Conservation (phyloP, 176 grass and related monocot species). For the Musa itinerans region DNA sequence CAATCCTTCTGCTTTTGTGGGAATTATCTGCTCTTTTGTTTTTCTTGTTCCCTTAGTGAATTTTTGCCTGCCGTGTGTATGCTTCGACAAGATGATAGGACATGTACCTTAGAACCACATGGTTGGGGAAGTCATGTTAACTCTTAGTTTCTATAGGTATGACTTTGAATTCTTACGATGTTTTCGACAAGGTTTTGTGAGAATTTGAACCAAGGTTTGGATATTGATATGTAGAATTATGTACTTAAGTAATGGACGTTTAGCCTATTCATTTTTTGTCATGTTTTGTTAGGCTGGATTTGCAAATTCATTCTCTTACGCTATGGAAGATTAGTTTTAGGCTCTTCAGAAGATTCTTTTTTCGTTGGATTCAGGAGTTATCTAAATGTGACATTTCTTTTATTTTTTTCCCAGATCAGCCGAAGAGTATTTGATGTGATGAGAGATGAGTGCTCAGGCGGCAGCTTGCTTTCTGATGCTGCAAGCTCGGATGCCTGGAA, state of each 20-base stretch:
- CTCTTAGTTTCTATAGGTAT: neutral
- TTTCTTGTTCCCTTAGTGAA: neutral
- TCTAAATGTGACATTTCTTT: neutral
- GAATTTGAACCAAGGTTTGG: neutral
- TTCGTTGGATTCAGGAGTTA: neutral
- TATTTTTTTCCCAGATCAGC: conserved; percentile 57
- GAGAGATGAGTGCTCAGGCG: conserved; percentile 39
- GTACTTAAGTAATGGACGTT: neutral
- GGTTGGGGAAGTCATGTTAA: no score
- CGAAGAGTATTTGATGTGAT: conserved; percentile 79
- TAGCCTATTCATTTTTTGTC: neutral
- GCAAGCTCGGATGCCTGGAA: conserved; percentile 23
- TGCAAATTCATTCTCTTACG: neutral
- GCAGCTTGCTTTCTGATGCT: neutral
- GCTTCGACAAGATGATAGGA: neutral
- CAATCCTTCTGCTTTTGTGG: no score
- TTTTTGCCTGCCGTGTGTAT: neutral
- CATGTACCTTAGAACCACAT: neutral
- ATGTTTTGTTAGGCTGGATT: neutral
- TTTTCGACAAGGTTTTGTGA: neutral
- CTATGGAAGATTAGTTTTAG: neutral
- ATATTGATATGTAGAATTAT: neutral
- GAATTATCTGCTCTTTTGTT: neutral
- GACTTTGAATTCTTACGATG: neutral
- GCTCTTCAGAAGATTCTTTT: neutral